Evolutionary conservation across 805 yeast species (phyloP).

Genomic region (Metschnikowia baotianmanensis): DNA sequence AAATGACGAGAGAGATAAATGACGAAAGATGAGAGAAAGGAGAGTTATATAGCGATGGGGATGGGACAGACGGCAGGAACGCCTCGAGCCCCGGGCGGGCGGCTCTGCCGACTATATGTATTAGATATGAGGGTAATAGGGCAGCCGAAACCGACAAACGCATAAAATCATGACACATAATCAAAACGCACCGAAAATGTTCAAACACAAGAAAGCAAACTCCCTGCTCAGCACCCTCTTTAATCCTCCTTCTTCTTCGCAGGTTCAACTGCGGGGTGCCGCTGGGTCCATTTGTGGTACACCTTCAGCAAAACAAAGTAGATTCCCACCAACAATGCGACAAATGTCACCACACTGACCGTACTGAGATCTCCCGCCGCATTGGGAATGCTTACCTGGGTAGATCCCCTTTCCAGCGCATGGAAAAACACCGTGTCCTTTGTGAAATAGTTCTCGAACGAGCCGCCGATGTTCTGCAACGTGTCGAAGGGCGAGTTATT

Average conservation of each 20-base stretch:
- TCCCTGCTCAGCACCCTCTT: too few species aligned
- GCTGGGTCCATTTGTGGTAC: neutral
- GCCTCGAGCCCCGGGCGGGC: too few species aligned
- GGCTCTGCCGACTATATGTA: too few species aligned
- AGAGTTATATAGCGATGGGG: too few species aligned
- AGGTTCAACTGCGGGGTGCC: neutral
- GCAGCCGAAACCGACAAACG: too few species aligned
- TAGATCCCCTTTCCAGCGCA: conserved; percentile 11
- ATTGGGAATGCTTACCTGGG: conserved; percentile 13
- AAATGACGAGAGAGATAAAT: too few species aligned
- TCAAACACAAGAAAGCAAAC: too few species aligned
- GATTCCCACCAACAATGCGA: conserved; percentile 13
- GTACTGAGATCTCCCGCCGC: conserved; percentile 7
- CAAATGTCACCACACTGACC: conserved; percentile 12
- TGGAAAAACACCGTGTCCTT: conserved; percentile 41
- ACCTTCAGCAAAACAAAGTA: conserved; percentile 7
- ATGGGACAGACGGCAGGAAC: too few species aligned
- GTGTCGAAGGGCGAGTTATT: conserved; percentile 38
- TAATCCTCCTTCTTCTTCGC: neutral
- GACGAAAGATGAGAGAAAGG: too few species aligned
- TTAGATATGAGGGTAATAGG: too few species aligned
- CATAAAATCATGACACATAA: too few species aligned
- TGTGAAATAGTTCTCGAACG: conserved; percentile 37
- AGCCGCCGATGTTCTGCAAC: conserved; percentile 28
- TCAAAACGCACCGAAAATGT: too few species aligned